phyloP scores from a whole-genome alignment of 148 eudicot genomes.

The Rhododendron mucronatum region DNA sequence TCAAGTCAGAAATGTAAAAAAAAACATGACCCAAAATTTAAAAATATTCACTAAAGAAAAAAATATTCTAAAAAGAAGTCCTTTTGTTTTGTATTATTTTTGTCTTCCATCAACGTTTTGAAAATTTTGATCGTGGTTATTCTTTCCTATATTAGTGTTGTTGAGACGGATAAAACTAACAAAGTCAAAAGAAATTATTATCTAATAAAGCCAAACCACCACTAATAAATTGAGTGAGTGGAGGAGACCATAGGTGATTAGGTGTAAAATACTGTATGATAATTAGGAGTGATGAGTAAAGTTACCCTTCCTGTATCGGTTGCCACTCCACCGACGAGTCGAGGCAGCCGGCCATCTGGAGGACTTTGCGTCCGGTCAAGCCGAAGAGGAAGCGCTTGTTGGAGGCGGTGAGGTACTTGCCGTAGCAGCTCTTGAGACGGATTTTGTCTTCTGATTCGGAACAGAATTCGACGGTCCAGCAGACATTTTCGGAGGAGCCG shows the following conservation, averaged over 20 bases:
- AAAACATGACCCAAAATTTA: too few species aligned
- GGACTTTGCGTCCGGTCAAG: constrained; percentile 44
- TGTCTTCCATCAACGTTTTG: background rate
- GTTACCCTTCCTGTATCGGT: constrained; percentile 27
- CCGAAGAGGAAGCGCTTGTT: constrained; percentile 43
- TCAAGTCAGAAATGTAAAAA: too few species aligned
- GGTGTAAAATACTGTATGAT: background rate
- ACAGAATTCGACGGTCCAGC: constrained; percentile 41
- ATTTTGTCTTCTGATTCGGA: constrained; percentile 9
- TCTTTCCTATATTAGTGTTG: too few species aligned
- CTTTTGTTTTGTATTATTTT: too few species aligned
- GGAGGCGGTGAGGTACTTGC: constrained; percentile 44
- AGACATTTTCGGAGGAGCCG: constrained; percentile 21
- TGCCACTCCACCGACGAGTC: constrained; percentile 50
- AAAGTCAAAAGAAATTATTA: too few species aligned
- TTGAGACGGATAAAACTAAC: too few species aligned
- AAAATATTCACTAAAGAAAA: too few species aligned
- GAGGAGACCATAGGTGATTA: too few species aligned
- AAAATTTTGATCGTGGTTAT: too few species aligned
- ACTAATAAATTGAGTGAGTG: too few species aligned
- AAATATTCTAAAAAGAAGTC: too few species aligned
- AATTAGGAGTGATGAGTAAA: background rate
- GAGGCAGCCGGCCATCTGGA: constrained; percentile 20
- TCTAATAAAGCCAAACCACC: too few species aligned
- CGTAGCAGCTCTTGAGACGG: constrained; percentile 48